These are phyloP conservation scores for Thalassiosira hispida DNA, from an alignment of 352 stramenopile species.

Conservation along the genomic window DNA sequence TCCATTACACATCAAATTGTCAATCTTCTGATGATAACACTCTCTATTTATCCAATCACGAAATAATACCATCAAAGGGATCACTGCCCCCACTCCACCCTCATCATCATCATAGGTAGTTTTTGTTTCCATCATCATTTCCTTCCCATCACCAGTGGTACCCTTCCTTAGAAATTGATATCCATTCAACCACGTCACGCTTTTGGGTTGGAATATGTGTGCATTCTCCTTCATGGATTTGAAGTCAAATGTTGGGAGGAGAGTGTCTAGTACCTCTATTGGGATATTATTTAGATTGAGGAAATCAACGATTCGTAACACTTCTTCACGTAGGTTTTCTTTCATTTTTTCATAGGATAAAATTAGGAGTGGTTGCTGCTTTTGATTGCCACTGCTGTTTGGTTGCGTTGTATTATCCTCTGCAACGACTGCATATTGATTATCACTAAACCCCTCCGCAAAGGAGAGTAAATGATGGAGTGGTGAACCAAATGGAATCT, in stretches of 20 bases:
- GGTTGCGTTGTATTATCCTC: neutral
- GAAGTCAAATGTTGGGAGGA: conserved; percentile 49
- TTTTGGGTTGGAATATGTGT: conserved; percentile 55
- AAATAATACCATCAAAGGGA: conserved; percentile 42
- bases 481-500: conserved; percentile 64
- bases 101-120: conserved; percentile 6
- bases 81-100: conserved; percentile 24
- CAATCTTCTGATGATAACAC: conserved; percentile 30
- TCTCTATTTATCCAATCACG: conserved; percentile 34
- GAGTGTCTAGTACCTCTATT: conserved; percentile 34
- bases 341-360: conserved; percentile 67
- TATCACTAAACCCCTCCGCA: conserved; percentile 27
- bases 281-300: conserved; percentile 42
- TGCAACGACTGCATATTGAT: conserved; percentile 15
- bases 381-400: neutral
- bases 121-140: conserved; percentile 17
- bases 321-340: conserved; percentile 45
- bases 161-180: conserved; percentile 63
- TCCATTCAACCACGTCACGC: conserved; percentile 53
- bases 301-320: conserved; percentile 54
- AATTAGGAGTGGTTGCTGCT: conserved; percentile 38
- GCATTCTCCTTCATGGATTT: conserved; percentile 57
- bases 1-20: neutral
- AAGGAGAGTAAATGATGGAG: conserved; percentile 69
- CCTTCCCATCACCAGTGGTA: conserved; percentile 43